Evolutionary conservation across 345 rosid species (phyloP).

Genomic region (Citrus australasica): DNA sequence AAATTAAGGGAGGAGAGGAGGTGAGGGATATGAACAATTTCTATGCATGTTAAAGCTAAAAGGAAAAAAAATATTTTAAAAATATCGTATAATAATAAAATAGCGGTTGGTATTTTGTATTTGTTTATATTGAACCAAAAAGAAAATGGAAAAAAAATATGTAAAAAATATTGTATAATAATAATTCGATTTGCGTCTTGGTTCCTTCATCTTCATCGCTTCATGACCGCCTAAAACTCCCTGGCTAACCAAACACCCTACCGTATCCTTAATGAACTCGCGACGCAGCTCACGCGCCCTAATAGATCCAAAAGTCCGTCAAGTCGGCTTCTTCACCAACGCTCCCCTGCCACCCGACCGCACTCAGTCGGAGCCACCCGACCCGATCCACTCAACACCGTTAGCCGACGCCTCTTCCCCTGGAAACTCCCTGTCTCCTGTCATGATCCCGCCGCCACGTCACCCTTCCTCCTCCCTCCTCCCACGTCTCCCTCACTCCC

Average conservation of each 20-base stretch:
- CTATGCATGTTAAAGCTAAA: too few relatives aligned
- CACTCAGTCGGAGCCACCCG: conserved; percentile 34
- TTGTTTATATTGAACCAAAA: too few relatives aligned
- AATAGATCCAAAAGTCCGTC: conserved; percentile 84
- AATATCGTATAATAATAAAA: too few relatives aligned
- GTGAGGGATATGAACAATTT: too few relatives aligned
- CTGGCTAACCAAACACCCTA: conserved; percentile 7
- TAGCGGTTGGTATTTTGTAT: too few relatives aligned
- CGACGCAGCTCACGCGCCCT: conserved; percentile 73
- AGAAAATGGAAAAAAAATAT: too few relatives aligned
- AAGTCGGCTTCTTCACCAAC: conserved; percentile 75
- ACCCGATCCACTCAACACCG: conserved; percentile 26
- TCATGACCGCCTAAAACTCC: conserved; percentile 1
- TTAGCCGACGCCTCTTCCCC: conserved; percentile 48
- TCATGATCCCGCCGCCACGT: conserved; percentile 91
- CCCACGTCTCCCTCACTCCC: conserved; percentile 26
- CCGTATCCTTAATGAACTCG: conserved; percentile 47
- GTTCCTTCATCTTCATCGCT: background rate
- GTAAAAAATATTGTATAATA: too few relatives aligned
- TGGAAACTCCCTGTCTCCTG: conserved; percentile 71
- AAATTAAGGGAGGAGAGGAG: too few relatives aligned
- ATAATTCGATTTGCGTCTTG: too few relatives aligned
- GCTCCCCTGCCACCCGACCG: conserved; percentile 38
- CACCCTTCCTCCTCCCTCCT: conserved; percentile 46
- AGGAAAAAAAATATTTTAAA: too few relatives aligned